A percentile compares a stretch with the other conserved stretches of the same genome.
These are phyloP conservation scores for Vicia faba DNA, from an alignment of 306 rosid genomes.

Conservation along the genomic window DNA sequence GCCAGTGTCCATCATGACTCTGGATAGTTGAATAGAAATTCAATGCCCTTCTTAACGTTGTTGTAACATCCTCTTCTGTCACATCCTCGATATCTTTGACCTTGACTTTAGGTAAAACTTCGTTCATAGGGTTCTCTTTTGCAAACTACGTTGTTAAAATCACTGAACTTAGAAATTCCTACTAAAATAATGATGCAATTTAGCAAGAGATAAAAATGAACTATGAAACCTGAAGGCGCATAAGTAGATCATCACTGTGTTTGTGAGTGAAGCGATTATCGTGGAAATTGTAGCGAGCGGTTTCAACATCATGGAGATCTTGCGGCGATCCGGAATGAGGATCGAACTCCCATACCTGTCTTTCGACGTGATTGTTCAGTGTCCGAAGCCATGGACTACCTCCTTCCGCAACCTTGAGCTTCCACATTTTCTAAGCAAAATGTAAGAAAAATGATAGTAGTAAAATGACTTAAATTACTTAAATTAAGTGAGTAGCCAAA, in stretches of 20 bases:
- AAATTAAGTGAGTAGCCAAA: no score
- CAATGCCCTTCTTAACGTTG: constrained; percentile 64
- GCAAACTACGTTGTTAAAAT: constrained; percentile 47
- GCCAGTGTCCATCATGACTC: constrained; percentile 85
- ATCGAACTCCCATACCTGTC: constrained; percentile 89
- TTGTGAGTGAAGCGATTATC: constrained; percentile 55
- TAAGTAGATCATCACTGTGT: constrained; percentile 79
- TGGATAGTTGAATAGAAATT: constrained; percentile 71
- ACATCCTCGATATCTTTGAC: constrained; percentile 65
- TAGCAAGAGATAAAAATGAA: neutral
- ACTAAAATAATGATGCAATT: no score
- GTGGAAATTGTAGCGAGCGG: constrained; percentile 50
- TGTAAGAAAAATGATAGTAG: no score
- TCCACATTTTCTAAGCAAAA: constrained; percentile 31
- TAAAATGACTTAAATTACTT: no score
- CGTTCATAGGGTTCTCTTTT: constrained; percentile 54
- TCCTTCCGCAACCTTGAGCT: constrained; percentile 78
- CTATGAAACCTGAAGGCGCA: constrained; percentile 73
- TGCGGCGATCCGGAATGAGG: constrained; percentile 54
- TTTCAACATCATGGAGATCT: constrained; percentile 52
- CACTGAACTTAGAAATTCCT: neutral
- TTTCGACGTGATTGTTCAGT: constrained; percentile 63
- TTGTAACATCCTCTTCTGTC: constrained; percentile 54
- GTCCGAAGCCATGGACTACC: constrained; percentile 71
- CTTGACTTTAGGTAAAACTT: constrained; percentile 57